These are phyloP conservation scores for Uronychia binucleata DNA, from an alignment of 73 alveolate genomes.

Conservation along the genomic window DNA sequence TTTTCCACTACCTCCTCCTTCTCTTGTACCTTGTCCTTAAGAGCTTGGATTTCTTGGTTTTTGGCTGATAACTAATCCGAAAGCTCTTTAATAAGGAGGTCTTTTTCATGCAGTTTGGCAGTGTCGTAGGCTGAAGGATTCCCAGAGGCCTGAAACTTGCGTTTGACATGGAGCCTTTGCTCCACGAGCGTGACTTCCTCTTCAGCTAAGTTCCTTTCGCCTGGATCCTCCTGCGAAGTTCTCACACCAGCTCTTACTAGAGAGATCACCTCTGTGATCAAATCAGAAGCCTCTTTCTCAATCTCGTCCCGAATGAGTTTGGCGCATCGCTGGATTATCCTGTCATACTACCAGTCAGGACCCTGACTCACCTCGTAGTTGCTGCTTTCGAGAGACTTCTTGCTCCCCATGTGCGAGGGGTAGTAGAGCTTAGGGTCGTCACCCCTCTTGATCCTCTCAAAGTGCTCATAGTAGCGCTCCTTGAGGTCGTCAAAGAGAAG, in stretches of 20 bases:
- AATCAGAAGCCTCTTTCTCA: neutral
- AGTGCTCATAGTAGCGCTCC: neutral
- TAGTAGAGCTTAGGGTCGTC: neutral
- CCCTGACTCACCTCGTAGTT: neutral
- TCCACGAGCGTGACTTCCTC: neutral
- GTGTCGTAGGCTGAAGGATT: neutral
- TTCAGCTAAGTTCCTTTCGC: neutral
- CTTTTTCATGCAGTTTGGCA: neutral
- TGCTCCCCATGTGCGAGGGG: neutral
- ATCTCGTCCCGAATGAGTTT: neutral
- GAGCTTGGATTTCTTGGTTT: neutral
- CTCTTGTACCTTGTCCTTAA: neutral
- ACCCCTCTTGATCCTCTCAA: neutral
- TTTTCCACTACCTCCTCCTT: neutral
- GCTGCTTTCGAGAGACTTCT: neutral
- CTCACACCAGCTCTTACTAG: neutral
- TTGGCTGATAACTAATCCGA: neutral
- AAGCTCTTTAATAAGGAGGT: neutral
- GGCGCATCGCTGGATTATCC: neutral
- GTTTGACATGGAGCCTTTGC: neutral
- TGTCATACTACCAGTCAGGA: neutral
- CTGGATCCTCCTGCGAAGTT: neutral
- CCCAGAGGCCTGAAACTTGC: neutral
- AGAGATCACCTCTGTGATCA: neutral
- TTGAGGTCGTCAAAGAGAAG: neutral